Percentiles rank a stretch among this genome's conserved stretches.
Evolutionary conservation across 2,329 filamentous ascomycete genomes (phyloP).

Genomic region (Nothopassalora personata): DNA sequence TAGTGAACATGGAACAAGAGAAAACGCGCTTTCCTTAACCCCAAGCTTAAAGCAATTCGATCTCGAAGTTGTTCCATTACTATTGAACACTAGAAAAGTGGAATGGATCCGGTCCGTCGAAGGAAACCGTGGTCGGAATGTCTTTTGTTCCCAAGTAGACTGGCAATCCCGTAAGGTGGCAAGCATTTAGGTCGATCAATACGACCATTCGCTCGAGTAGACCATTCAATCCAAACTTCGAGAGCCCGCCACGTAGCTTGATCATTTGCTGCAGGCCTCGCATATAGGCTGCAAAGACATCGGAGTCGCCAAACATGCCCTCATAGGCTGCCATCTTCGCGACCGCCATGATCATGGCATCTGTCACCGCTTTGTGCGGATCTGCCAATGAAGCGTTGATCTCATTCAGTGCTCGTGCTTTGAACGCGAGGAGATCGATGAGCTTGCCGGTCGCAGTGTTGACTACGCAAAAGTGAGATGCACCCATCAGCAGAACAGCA

Average conservation of each 20-base stretch:
- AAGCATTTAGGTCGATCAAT: conserved; percentile 40
- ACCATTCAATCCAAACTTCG: conserved; percentile 39
- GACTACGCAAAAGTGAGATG: conserved; percentile 36
- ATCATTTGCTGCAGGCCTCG: conserved; percentile 38
- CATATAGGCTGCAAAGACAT: conserved; percentile 44
- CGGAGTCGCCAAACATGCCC: conserved; percentile 41
- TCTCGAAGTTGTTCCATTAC: not conserved
- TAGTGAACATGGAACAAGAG: no score
- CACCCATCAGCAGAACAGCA: conserved; percentile 38
- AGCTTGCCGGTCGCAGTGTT: conserved; percentile 18
- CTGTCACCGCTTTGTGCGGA: conserved; percentile 26
- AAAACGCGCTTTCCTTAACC: no score
- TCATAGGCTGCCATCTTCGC: conserved; percentile 49
- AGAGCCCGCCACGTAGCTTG: conserved; percentile 39
- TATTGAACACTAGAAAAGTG: conserved; percentile 21
- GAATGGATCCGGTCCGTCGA: conserved; percentile 22
- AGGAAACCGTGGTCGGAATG: conserved; percentile 18
- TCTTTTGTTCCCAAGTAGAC: conserved; percentile 16
- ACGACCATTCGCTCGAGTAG: conserved; percentile 43
- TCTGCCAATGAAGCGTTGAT: conserved; percentile 36
- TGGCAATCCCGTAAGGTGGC: conserved; percentile 16
- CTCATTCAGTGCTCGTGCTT: conserved; percentile 37
- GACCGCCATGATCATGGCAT: conserved; percentile 44
- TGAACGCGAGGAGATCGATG: conserved; percentile 37
- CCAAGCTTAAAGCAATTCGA: no score